phyloP scores from a whole-genome alignment of 2,329 filamentous ascomycete genomes.

The Hortaea werneckii region DNA sequence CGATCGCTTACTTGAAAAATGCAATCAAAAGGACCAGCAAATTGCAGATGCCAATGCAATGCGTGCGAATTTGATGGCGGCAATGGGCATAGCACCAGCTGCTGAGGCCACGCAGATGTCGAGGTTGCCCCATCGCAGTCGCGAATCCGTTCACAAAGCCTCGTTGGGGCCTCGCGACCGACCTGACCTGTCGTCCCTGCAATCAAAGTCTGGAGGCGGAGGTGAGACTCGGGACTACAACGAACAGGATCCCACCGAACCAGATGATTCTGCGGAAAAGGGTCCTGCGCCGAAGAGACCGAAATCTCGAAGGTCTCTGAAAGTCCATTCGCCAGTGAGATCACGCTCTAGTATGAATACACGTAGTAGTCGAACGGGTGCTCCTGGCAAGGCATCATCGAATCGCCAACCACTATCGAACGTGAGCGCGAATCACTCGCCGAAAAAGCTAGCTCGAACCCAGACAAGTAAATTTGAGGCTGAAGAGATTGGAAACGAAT shows the following conservation, averaged over 20 bases:
- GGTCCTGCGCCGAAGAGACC: slow-evolving; percentile 33
- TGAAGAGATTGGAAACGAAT: slow-evolving; percentile 7
- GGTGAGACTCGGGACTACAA: slow-evolving; percentile 8
- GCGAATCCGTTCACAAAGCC: slow-evolving; percentile 2
- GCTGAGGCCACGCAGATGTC: not conserved
- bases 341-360: slow-evolving; percentile 13
- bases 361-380: slow-evolving; percentile 9
- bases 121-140: slow-evolving; percentile 11
- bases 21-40: slow-evolving; percentile 26
- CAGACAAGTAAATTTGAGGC: slow-evolving; percentile 13
- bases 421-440: slow-evolving; percentile 18
- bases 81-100: slow-evolving; percentile 24
- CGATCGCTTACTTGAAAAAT: slow-evolving; percentile 21
- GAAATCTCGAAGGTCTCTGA: slow-evolving; percentile 24
- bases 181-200: slow-evolving; percentile 3
- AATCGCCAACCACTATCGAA: slow-evolving; percentile 17
- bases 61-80: slow-evolving; percentile 27
- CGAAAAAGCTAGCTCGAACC: slow-evolving; percentile 10
- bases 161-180: slow-evolving; percentile 4
- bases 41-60: slow-evolving; percentile 30
- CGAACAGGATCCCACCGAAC: slow-evolving; percentile 11
- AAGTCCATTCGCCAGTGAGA: slow-evolving; percentile 13
- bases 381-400: slow-evolving; percentile 8
- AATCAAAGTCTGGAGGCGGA: slow-evolving; percentile 4
- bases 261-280: no score